These are phyloP conservation scores for Plasmopara halstedii DNA, from an alignment of 352 stramenopile species.

Conservation along the genomic window DNA sequence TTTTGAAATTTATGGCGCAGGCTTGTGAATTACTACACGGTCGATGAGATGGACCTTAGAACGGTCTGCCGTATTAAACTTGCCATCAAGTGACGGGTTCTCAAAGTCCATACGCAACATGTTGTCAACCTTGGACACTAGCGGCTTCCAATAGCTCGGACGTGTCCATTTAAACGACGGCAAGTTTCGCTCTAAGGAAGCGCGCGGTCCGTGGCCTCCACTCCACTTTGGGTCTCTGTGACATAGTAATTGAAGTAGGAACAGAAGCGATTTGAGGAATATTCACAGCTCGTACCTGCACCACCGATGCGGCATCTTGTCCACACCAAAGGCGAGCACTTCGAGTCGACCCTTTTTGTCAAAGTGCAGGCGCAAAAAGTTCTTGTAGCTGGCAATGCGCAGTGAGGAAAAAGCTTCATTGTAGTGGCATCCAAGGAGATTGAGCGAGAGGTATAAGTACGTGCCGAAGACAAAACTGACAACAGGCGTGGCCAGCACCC, in stretches of 20 bases:
- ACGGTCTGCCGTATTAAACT: constrained; percentile 68
- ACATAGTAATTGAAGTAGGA: not conserved
- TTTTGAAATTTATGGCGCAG: not conserved
- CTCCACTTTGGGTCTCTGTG: constrained; percentile 73
- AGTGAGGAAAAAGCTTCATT: constrained; percentile 86
- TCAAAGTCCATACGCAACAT: constrained; percentile 82
- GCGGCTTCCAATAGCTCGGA: constrained; percentile 78
- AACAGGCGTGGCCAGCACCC: constrained; percentile 71
- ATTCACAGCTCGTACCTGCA: constrained; percentile 33
- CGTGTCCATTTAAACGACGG: constrained; percentile 64
- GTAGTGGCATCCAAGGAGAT: constrained; percentile 82
- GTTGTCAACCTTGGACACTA: constrained; percentile 77
- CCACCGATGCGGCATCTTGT: constrained; percentile 86
- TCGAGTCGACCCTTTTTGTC: constrained; percentile 67
- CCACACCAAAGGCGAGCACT: constrained; percentile 78
- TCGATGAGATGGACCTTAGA: constrained; percentile 81
- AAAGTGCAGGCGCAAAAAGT: constrained; percentile 80
- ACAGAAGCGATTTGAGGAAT: constrained; percentile 1
- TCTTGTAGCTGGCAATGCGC: constrained; percentile 86
- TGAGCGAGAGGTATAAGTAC: constrained; percentile 83
- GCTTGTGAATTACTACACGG: constrained; percentile 48
- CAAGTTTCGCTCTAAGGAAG: constrained; percentile 44
- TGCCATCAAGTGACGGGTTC: constrained; percentile 62
- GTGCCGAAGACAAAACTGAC: constrained; percentile 73
- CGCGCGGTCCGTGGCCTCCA: constrained; percentile 36